Conservation (phyloP, 257 asterid species). For the Primulina huaijiensis region DNA sequence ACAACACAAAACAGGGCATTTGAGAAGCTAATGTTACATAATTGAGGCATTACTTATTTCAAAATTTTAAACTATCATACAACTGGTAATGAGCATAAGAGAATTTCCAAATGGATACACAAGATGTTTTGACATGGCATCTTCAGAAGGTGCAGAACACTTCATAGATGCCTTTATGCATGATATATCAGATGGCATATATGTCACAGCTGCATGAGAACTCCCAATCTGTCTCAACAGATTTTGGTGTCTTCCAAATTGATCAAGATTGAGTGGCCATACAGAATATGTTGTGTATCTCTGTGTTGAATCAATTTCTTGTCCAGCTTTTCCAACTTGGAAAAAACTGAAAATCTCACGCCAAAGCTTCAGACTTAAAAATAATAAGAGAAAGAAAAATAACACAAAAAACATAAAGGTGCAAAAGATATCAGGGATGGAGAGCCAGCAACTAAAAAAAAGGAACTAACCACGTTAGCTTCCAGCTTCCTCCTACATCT, state of each 20-base stretch:
- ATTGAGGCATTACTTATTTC: neutral
- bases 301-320: conserved; percentile 36
- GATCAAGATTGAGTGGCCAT: conserved; percentile 50
- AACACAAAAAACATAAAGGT: conserved; percentile 15
- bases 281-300: conserved; percentile 39
- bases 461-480: conserved; percentile 9
- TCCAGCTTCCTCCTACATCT: conserved; percentile 5
- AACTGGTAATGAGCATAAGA: conserved; percentile 8
- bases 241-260: conserved; percentile 32
- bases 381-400: neutral
- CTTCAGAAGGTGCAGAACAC: conserved; percentile 34
- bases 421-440: neutral
- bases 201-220: conserved; percentile 30
- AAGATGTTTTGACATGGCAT: conserved; percentile 35
- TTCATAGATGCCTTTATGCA: conserved; percentile 52
- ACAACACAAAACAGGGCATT: neutral
- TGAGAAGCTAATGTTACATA: conserved; percentile 8
- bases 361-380: conserved; percentile 29
- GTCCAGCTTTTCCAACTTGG: conserved; percentile 45
- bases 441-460: neutral
- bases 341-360: conserved; percentile 42
- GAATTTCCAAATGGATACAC: conserved; percentile 65
- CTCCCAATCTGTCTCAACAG: conserved; percentile 43
- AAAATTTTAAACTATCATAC: neutral
- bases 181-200: conserved; percentile 64